Conservation (phyloP, 139 green algal genomes). For the Auxenochlorella pyrenoidosa region DNA sequence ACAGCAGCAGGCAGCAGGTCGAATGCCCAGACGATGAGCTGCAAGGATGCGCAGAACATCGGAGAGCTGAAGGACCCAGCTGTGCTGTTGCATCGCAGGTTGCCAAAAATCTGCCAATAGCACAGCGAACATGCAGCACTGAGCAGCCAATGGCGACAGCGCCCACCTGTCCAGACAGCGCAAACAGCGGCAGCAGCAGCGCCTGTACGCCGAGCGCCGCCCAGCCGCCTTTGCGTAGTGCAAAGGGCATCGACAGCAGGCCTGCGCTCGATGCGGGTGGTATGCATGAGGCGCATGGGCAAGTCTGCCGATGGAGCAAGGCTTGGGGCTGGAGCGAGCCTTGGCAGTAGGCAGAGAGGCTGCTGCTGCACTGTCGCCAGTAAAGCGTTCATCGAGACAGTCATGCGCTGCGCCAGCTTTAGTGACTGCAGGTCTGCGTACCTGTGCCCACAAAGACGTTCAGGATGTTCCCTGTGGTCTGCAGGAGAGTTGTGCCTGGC, state of each 20-base stretch:
- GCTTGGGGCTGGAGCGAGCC: neutral
- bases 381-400: no score
- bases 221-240: constrained; percentile 55
- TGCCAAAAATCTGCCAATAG: no score
- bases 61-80: neutral
- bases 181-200: constrained; percentile 44
- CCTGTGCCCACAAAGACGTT: constrained; percentile 45
- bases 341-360: no score
- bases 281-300: neutral
- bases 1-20: constrained; percentile 28
- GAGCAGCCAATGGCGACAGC: neutral
- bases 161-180: constrained; percentile 28
- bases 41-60: neutral
- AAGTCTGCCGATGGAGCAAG: neutral
- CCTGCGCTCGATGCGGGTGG: neutral
- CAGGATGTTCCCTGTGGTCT: constrained; percentile 19
- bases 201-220: constrained; percentile 28
- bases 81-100: neutral
- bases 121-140: no score
- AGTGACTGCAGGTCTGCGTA: no score
- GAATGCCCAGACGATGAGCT: constrained; percentile 50
- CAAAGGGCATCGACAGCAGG: constrained; percentile 55
- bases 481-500: neutral
- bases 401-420: neutral
- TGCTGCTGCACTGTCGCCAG: no score